These are phyloP conservation scores for Edaphochlamys debaryana DNA, from an alignment of 139 green algal genomes.

Conservation along the genomic window DNA sequence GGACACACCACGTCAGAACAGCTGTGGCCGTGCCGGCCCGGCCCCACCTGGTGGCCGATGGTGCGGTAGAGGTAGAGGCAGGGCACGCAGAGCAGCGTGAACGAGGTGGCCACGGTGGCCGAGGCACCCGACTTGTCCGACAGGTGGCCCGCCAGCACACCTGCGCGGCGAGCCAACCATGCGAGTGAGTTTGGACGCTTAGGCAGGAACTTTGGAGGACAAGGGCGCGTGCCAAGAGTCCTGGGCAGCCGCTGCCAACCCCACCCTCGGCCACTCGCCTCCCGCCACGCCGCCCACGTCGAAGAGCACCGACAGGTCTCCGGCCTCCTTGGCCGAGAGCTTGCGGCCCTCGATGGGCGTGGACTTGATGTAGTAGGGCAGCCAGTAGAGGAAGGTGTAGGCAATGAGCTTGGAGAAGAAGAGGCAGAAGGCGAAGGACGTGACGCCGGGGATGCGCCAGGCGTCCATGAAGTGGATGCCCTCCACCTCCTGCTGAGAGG, in stretches of 20 bases:
- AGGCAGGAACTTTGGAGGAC: not conserved
- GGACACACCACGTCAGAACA: no score
- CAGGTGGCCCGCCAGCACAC: slow-evolving; percentile 88
- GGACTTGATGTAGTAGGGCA: slow-evolving; percentile 95
- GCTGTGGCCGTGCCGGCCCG: no score
- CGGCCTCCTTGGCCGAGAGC: slow-evolving; percentile 77
- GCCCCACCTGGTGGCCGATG: slow-evolving; percentile 56
- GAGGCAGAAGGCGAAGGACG: slow-evolving; percentile 89
- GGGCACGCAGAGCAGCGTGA: slow-evolving; percentile 87
- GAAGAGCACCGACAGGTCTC: slow-evolving; percentile 91
- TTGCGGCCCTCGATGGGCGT: slow-evolving; percentile 76
- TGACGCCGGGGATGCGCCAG: slow-evolving; percentile 91
- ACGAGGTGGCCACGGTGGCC: slow-evolving; percentile 76
- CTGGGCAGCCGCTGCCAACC: no score
- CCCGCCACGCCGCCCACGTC: slow-evolving; percentile 92
- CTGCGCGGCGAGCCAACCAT: slow-evolving; percentile 14
- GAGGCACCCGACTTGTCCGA: slow-evolving; percentile 80
- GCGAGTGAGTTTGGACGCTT: not conserved
- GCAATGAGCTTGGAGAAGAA: slow-evolving; percentile 99
- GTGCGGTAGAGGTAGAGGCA: slow-evolving; percentile 85
- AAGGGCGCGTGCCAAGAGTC: no score
- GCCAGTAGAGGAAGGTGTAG: slow-evolving; percentile 99
- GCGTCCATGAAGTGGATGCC: slow-evolving; percentile 83
- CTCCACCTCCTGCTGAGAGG: slow-evolving; percentile 50
- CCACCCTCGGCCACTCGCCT: no score